Percentiles rank a stretch among this genome's conserved stretches.
Conservation (phyloP, 495 filamentous ascomycete species). For the Aspergillus baeticus region DNA sequence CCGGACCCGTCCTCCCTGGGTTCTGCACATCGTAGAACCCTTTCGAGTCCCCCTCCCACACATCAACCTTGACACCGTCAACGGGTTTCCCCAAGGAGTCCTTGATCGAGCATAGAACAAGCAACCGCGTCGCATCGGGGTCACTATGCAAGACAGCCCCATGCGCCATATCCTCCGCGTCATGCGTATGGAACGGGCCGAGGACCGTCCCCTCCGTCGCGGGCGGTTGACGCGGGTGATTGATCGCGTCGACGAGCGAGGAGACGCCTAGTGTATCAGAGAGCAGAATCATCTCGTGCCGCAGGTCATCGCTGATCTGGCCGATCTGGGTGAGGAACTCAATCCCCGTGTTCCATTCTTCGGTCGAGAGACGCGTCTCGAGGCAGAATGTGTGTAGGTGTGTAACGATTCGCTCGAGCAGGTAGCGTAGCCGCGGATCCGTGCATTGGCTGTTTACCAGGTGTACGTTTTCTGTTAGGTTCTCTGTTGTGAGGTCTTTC, state of each 20-base stretch:
- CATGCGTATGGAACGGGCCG: constrained; percentile 83
- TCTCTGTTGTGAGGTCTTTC: constrained; percentile 66
- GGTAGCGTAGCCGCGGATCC: constrained; percentile 58
- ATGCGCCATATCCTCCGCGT: constrained; percentile 58
- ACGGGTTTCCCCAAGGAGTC: constrained; percentile 63
- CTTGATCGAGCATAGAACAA: constrained; percentile 67
- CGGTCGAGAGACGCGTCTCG: constrained; percentile 65
- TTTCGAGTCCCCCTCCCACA: constrained; percentile 80
- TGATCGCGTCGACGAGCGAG: constrained; percentile 62
- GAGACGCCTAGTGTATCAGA: constrained; percentile 80
- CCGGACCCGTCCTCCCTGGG: constrained; percentile 37
- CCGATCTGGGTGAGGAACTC: constrained; percentile 61
- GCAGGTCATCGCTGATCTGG: constrained; percentile 61
- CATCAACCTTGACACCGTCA: constrained; percentile 66
- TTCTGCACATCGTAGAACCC: constrained; percentile 83
- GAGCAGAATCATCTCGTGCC: constrained; percentile 80
- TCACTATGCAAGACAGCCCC: constrained; percentile 64
- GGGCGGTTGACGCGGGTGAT: constrained; percentile 67
- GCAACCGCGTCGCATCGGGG: constrained; percentile 42
- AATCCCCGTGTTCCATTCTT: constrained; percentile 65
- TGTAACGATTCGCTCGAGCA: constrained; percentile 60
- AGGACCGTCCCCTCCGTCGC: constrained; percentile 77
- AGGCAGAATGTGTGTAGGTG: constrained; percentile 70
- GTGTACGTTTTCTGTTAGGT: constrained; percentile 67
- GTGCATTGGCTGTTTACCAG: constrained; percentile 60